Conservation (phyloP, 208 protist genomes). For the Phytomonas sp. region DNA sequence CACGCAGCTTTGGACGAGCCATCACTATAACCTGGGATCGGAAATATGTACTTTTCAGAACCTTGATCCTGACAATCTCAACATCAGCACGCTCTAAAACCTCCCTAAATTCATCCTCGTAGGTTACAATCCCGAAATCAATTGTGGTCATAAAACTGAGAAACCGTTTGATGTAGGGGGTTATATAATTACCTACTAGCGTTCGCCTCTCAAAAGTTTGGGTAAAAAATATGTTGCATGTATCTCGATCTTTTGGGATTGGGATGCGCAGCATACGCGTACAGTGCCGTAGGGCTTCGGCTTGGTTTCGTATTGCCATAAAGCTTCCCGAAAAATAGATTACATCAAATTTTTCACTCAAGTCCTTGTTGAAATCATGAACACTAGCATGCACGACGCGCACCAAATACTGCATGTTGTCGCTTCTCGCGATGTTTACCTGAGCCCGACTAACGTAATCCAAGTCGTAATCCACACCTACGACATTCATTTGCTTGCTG, state of each 20-base stretch:
- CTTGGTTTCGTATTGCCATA: constrained; percentile 58
- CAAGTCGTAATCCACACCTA: constrained; percentile 61
- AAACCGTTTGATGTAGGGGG: constrained; percentile 44
- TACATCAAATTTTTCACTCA: constrained; percentile 45
- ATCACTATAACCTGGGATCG: constrained; percentile 53
- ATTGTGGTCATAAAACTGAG: constrained; percentile 58
- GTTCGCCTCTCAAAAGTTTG: constrained; percentile 69
- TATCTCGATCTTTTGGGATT: constrained; percentile 25
- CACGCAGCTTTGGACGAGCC: constrained; percentile 29
- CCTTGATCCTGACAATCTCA: constrained; percentile 35
- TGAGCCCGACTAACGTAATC: constrained; percentile 52
- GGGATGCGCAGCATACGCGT: constrained; percentile 54
- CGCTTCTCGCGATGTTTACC: constrained; percentile 29
- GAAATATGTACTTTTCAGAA: constrained; percentile 37
- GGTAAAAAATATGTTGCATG: constrained; percentile 66
- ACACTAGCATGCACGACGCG: constrained; percentile 50
- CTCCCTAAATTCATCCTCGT: constrained; percentile 56
- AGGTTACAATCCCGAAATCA: constrained; percentile 82
- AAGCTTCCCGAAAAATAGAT: constrained; percentile 81
- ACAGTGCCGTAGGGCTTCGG: constrained; percentile 46
- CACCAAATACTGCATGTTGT: constrained; percentile 30
- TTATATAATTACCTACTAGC: constrained; percentile 43
- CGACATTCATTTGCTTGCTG: constrained; percentile 59
- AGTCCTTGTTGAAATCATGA: constrained; percentile 46
- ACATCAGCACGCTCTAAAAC: constrained; percentile 40